Conservation (phyloP, 2,329 filamentous ascomycete genomes). For the Pestalotiopsis sp. region DNA sequence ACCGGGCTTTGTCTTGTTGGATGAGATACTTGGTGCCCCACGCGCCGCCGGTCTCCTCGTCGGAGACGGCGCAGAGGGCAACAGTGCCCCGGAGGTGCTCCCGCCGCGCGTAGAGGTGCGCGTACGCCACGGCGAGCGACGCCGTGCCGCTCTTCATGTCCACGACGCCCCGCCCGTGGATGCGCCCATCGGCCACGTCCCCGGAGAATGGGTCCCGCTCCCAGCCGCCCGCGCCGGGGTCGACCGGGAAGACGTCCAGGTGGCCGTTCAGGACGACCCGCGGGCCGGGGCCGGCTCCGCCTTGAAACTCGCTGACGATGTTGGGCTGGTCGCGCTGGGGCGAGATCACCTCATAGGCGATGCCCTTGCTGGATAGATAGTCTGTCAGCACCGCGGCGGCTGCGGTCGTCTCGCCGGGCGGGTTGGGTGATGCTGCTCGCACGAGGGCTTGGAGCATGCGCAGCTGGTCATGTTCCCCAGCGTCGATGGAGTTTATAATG, state of each 20-base stretch:
- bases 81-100: not conserved
- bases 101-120: not conserved
- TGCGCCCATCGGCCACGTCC: not conserved
- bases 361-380: not conserved
- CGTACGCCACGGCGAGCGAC: not conserved
- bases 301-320: not conserved
- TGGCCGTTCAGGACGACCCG: not conserved
- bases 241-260: not conserved
- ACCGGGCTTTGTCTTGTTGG: not conserved
- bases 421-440: slow-evolving; percentile 1
- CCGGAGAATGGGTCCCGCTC: slow-evolving; percentile 1
- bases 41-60: slow-evolving; percentile 3
- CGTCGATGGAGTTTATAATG: not conserved
- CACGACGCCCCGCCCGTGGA: not conserved
- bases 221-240: not conserved
- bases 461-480: not conserved
- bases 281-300: not conserved
- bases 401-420: not conserved
- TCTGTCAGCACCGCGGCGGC: not conserved
- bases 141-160: slow-evolving; percentile 6
- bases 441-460: not conserved
- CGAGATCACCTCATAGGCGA: not conserved
- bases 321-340: not conserved
- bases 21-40: slow-evolving; percentile 1
- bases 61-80: not conserved